Evolutionary conservation across 257 asterid species (phyloP).

Genomic region (Asclepias syriaca): DNA sequence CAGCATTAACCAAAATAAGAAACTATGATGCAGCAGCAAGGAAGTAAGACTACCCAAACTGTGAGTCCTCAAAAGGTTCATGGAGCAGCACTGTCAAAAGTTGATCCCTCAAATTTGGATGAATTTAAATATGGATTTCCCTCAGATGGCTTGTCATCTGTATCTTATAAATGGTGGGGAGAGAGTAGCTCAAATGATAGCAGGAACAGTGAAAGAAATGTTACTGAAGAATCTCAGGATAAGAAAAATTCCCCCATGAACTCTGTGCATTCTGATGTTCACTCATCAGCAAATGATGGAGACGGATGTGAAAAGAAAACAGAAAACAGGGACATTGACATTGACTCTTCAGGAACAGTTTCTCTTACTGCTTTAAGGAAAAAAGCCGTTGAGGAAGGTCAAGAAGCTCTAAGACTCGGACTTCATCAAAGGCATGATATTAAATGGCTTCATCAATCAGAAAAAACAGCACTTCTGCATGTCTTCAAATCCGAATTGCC

Average conservation of each 20-base stretch:
- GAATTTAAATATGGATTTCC: conserved; percentile 85
- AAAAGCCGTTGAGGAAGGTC: conserved; percentile 51
- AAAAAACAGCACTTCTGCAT: conserved; percentile 41
- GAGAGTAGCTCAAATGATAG: conserved; percentile 19
- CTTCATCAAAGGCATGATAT: conserved; percentile 29
- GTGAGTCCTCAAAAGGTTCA: conserved; percentile 22
- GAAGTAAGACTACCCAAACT: conserved; percentile 30
- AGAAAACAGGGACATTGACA: conserved; percentile 5
- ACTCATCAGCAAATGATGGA: conserved; percentile 6
- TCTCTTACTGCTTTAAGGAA: conserved; percentile 49
- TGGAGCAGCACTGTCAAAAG: conserved; percentile 28
- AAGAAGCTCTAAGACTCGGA: conserved; percentile 45
- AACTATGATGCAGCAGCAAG: conserved; percentile 36
- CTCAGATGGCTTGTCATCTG: conserved; percentile 53
- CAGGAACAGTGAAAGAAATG: conserved; percentile 5
- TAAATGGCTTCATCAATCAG: conserved; percentile 33
- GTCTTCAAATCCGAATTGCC: conserved; percentile 63
- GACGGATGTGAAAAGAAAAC: conserved; percentile 19
- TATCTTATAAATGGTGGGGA: conserved; percentile 71
- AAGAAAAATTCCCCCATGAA: conserved; percentile 1
- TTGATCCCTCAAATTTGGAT: conserved; percentile 31
- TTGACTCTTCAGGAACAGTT: conserved; percentile 16
- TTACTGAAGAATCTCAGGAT: neutral
- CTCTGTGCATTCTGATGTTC: neutral
- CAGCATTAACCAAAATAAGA: conserved; percentile 27